Percentiles rank a stretch among this genome's conserved stretches.
phyloP scores from a whole-genome alignment of 2,329 filamentous ascomycete species.

The Xylariaceae sp. region DNA sequence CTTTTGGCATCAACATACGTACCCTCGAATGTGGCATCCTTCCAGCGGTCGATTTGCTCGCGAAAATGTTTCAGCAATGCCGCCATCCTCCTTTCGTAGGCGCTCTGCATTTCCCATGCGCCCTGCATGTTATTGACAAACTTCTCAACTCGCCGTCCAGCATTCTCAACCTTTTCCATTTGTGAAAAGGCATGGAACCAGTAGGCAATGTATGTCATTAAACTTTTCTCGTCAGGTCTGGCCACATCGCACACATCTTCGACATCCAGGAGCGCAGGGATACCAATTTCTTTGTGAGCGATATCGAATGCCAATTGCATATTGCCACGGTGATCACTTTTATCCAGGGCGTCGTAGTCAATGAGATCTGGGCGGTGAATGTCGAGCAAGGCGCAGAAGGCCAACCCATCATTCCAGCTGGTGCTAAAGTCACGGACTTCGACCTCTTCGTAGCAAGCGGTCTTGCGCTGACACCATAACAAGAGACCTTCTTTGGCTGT shows the following conservation, averaged over 20 bases:
- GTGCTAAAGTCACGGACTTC: conserved; percentile 90
- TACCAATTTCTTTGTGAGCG: conserved; percentile 92
- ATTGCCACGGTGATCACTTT: conserved; percentile 89
- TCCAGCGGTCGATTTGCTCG: conserved; percentile 72
- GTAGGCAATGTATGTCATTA: conserved; percentile 99
- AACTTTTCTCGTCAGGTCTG: conserved; percentile 89
- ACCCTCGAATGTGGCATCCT: conserved; percentile 77
- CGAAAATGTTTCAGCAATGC: conserved; percentile 72
- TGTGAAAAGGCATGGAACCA: conserved; percentile 99
- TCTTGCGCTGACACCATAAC: conserved; percentile 97
- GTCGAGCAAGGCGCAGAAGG: conserved; percentile 92
- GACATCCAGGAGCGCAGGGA: conserved; percentile 90
- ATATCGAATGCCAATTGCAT: conserved; percentile 99
- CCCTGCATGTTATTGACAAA: conserved; percentile 99
- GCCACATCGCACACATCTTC: conserved; percentile 97
- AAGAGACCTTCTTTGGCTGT: conserved; percentile 94
- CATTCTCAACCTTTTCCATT: conserved; percentile 98
- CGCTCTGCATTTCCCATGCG: conserved; percentile 99
- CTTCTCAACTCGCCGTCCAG: conserved; percentile 92
- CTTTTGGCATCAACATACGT: conserved; percentile 90
- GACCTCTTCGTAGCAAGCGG: conserved; percentile 95
- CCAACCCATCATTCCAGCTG: conserved; percentile 96
- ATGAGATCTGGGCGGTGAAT: conserved; percentile 97
- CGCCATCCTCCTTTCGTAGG: conserved; percentile 87
- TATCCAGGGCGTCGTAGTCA: conserved; percentile 92